These are phyloP conservation scores for Ramularia collo-cygni DNA, from an alignment of 2,329 filamentous ascomycete species.

Conservation along the genomic window DNA sequence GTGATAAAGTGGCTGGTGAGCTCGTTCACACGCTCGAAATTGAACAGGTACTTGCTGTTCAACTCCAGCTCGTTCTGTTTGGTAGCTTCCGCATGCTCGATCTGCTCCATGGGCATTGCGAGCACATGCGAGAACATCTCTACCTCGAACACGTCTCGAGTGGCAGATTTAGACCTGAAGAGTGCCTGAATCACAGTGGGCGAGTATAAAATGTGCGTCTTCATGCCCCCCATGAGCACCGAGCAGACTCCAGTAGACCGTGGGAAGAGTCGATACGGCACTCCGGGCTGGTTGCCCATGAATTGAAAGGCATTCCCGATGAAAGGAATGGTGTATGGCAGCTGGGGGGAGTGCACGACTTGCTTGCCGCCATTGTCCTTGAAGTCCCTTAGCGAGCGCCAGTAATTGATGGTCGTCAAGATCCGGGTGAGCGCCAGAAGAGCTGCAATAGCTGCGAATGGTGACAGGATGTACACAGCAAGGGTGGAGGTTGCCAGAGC, in stretches of 20 bases:
- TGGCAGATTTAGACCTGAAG: conserved; percentile 21
- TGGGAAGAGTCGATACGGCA: conserved; percentile 25
- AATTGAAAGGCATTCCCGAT: conserved; percentile 26
- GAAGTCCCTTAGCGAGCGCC: conserved; percentile 14
- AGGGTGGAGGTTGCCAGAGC: background rate
- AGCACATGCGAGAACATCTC: conserved; percentile 23
- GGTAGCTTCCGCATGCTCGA: conserved; percentile 14
- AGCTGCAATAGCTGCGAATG: conserved; percentile 9
- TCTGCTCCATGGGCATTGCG: conserved; percentile 18
- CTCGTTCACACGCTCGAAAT: conserved; percentile 27
- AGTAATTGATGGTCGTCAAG: conserved; percentile 21
- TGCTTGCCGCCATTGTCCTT: conserved; percentile 8
- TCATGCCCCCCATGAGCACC: conserved; percentile 23
- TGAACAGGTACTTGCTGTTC: conserved; percentile 25
- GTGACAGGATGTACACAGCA: conserved; percentile 8
- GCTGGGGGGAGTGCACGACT: conserved; percentile 17
- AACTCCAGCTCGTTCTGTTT: conserved; percentile 24
- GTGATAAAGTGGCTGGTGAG: conserved; percentile 23
- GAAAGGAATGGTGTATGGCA: conserved; percentile 26
- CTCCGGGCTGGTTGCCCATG: conserved; percentile 20
- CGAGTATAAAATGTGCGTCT: conserved; percentile 24
- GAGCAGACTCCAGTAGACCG: conserved; percentile 23
- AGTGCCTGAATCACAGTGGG: conserved; percentile 22
- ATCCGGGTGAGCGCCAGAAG: conserved; percentile 12
- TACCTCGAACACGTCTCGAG: conserved; percentile 22